phyloP scores from a whole-genome alignment of 352 stramenopile genomes.

The Phytophthora niederhauseri region DNA sequence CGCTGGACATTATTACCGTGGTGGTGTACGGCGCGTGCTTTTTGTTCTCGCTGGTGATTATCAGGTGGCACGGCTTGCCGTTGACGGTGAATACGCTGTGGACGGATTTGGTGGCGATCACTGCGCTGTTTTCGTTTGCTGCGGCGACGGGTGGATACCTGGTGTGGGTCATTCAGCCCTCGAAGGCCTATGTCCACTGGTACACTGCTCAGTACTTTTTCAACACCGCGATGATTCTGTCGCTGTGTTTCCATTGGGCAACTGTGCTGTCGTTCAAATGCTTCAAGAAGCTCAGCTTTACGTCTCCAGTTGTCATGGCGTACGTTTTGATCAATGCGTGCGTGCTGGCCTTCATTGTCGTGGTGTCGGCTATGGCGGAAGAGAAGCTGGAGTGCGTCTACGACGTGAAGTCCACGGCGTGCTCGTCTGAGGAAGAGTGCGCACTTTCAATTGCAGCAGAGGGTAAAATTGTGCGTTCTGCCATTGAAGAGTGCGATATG shows the following conservation, averaged over 20 bases:
- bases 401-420: constrained; percentile 59
- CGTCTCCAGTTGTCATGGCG: constrained; percentile 73
- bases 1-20: constrained; percentile 72
- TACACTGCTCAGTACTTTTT: constrained; percentile 90
- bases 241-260: constrained; percentile 89
- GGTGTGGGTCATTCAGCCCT: constrained; percentile 86
- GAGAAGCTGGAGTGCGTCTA: constrained; percentile 80
- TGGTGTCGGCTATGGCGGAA: constrained; percentile 56
- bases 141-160: constrained; percentile 77
- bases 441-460: constrained; percentile 62
- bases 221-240: constrained; percentile 87
- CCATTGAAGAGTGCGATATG: constrained; percentile 76
- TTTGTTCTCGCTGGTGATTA: constrained; percentile 84
- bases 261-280: constrained; percentile 86
- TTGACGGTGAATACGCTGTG: constrained; percentile 84
- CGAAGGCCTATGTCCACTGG: constrained; percentile 86
- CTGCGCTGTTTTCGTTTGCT: constrained; percentile 82
- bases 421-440: constrained; percentile 62
- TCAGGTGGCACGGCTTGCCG: constrained; percentile 82
- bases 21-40: constrained; percentile 82
- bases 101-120: constrained; percentile 88
- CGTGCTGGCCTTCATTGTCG: constrained; percentile 72
- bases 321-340: constrained; percentile 72
- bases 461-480: constrained; percentile 68
- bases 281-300: constrained; percentile 89